A percentile compares a stretch with the other conserved stretches of the same genome.
phyloP scores from a whole-genome alignment of 2,329 filamentous ascomycete genomes.

The Ophiocordyceps sinensis region DNA sequence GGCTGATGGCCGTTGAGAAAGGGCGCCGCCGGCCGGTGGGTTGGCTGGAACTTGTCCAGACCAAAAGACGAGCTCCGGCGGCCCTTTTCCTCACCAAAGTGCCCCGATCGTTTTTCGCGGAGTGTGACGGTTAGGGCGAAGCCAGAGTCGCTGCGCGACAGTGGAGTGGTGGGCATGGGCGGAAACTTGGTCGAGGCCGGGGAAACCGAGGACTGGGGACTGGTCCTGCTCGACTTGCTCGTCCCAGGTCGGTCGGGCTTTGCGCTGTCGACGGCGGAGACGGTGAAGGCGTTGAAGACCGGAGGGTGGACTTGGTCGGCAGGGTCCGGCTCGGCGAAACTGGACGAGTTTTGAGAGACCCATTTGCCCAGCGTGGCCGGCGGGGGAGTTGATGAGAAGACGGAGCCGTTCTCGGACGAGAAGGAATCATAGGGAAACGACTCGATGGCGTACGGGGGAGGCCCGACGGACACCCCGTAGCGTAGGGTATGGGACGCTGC shows the following conservation, averaged over 20 bases:
- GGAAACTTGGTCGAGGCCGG: constrained; percentile 69
- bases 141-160: constrained; percentile 84
- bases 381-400: constrained; percentile 60
- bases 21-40: constrained; percentile 57
- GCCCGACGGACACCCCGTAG: constrained; percentile 75
- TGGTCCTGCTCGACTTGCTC: constrained; percentile 47
- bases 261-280: constrained; percentile 52
- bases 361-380: constrained; percentile 68
- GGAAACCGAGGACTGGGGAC: constrained; percentile 52
- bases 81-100: constrained; percentile 64
- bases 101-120: constrained; percentile 85
- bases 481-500: constrained; percentile 82
- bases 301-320: constrained; percentile 39
- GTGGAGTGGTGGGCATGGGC: constrained; percentile 57
- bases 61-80: constrained; percentile 89
- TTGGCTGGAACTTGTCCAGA: constrained; percentile 53
- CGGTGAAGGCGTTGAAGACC: constrained; percentile 83
- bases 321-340: constrained; percentile 58
- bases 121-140: constrained; percentile 76
- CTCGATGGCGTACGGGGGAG: constrained; percentile 85
- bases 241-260: constrained; percentile 67
- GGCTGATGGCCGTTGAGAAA: constrained; percentile 53
- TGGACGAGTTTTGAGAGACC: constrained; percentile 77
- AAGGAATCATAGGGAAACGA: constrained; percentile 85
- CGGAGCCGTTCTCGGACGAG: constrained; percentile 66